phyloP scores from a whole-genome alignment of 208 protist genomes.

The Leptomonas pyrrhocoris region DNA sequence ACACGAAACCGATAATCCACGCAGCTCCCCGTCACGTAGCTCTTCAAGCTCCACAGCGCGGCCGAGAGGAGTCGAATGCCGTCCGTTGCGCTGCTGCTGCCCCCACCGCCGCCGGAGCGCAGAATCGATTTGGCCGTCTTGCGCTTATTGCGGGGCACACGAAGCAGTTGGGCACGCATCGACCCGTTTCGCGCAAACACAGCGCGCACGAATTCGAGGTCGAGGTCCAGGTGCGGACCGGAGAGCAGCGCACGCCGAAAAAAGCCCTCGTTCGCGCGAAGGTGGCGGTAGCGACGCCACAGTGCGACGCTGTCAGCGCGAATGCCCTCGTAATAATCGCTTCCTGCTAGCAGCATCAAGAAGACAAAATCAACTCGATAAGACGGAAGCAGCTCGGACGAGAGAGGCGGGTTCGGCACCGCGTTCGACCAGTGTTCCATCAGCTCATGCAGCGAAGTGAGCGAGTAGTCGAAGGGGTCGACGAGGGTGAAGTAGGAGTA shows the following conservation, averaged over 20 bases:
- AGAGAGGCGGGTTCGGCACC: slow-evolving; percentile 52
- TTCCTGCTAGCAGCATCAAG: slow-evolving; percentile 72
- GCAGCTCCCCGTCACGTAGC: slow-evolving; percentile 54
- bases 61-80: slow-evolving; percentile 63
- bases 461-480: slow-evolving; percentile 46
- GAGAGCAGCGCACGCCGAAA: slow-evolving; percentile 51
- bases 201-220: slow-evolving; percentile 69
- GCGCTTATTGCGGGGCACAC: slow-evolving; percentile 49
- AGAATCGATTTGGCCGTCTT: slow-evolving; percentile 36
- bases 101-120: slow-evolving; percentile 25
- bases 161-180: slow-evolving; percentile 2
- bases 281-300: slow-evolving; percentile 75
- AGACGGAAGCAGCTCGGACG: slow-evolving; percentile 55
- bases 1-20: slow-evolving; percentile 65
- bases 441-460: slow-evolving; percentile 66
- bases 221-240: slow-evolving; percentile 44
- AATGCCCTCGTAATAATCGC: slow-evolving; percentile 85
- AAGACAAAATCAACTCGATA: slow-evolving; percentile 89
- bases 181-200: slow-evolving; percentile 30
- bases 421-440: slow-evolving; percentile 65
- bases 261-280: slow-evolving; percentile 72
- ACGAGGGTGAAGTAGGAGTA: slow-evolving; percentile 65
- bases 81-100: slow-evolving; percentile 27
- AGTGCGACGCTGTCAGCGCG: slow-evolving; percentile 38
- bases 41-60: slow-evolving; percentile 74